A percentile compares a stretch with the other conserved stretches of the same genome.
Conservation (phyloP, 208 protist species). For the Trypanosoma congolense region DNA sequence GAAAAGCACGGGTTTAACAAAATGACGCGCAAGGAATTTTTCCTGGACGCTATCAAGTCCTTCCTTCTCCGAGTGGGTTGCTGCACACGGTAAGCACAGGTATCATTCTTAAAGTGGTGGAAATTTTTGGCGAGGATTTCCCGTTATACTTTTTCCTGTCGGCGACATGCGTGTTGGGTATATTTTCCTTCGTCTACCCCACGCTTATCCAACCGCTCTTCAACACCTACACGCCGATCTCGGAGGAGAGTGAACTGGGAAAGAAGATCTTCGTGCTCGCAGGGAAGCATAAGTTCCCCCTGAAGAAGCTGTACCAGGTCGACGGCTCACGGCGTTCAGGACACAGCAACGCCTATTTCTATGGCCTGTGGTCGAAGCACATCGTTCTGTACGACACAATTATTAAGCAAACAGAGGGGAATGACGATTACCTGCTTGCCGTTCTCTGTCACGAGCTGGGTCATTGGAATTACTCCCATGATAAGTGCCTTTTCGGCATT, state of each 20-base stretch:
- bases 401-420: conserved; percentile 50
- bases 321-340: conserved; percentile 70
- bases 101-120: conserved; percentile 59
- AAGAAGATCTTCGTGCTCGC: conserved; percentile 49
- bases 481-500: conserved; percentile 27
- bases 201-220: conserved; percentile 86
- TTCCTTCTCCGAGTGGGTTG: conserved; percentile 46
- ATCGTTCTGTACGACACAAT: conserved; percentile 91
- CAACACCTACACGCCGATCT: conserved; percentile 73
- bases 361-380: conserved; percentile 78
- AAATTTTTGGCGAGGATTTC: conserved; percentile 69
- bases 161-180: conserved; percentile 29
- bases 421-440: conserved; percentile 60
- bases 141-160: conserved; percentile 67
- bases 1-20: conserved; percentile 86
- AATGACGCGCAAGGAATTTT: conserved; percentile 59
- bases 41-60: conserved; percentile 58
- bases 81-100: conserved; percentile 40
- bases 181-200: conserved; percentile 54
- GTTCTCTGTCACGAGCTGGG: conserved; percentile 88
- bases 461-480: conserved; percentile 82
- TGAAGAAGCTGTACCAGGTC: conserved; percentile 66
- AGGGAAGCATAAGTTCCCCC: conserved; percentile 49
- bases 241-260: conserved; percentile 31
- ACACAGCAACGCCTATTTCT: conserved; percentile 89